phyloP scores from a whole-genome alignment of 352 stramenopile genomes.

The Globisporangium solare region DNA sequence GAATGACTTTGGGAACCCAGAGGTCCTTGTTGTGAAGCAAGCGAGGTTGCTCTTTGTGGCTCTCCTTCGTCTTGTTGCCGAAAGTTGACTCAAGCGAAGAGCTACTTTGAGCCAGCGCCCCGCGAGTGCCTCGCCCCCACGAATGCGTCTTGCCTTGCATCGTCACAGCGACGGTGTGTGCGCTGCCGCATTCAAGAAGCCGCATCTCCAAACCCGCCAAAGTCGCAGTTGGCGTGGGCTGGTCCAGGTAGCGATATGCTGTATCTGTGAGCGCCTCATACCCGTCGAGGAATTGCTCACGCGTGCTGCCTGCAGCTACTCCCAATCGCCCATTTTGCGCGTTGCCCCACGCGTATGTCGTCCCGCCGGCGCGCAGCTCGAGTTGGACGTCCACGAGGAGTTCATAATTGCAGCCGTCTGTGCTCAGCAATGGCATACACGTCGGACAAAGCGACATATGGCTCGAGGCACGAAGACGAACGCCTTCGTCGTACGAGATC shows the following conservation, averaged over 20 bases:
- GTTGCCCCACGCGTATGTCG: conserved; percentile 62
- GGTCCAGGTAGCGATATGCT: conserved; percentile 47
- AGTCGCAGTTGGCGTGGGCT: conserved; percentile 30
- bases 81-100: background rate
- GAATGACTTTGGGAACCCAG: conserved; percentile 38
- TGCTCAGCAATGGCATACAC: conserved; percentile 24
- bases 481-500: conserved; percentile 25
- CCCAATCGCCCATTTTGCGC: conserved; percentile 55
- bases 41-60: background rate
- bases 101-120: conserved; percentile 35
- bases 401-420: conserved; percentile 26
- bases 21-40: conserved; percentile 17
- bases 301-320: conserved; percentile 19
- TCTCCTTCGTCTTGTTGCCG: background rate
- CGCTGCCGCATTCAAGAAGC: conserved; percentile 41
- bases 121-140: conserved; percentile 47
- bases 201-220: conserved; percentile 47
- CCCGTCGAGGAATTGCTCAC: conserved; percentile 40
- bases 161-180: conserved; percentile 56
- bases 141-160: conserved; percentile 42
- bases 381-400: conserved; percentile 45
- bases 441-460: conserved; percentile 15
- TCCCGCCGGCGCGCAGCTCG: conserved; percentile 40
- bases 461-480: conserved; percentile 23
- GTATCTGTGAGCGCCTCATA: conserved; percentile 72